Evolutionary conservation across 768 basidiomycete genomes (phyloP).

Genomic region (Heimioporus sp.): DNA sequence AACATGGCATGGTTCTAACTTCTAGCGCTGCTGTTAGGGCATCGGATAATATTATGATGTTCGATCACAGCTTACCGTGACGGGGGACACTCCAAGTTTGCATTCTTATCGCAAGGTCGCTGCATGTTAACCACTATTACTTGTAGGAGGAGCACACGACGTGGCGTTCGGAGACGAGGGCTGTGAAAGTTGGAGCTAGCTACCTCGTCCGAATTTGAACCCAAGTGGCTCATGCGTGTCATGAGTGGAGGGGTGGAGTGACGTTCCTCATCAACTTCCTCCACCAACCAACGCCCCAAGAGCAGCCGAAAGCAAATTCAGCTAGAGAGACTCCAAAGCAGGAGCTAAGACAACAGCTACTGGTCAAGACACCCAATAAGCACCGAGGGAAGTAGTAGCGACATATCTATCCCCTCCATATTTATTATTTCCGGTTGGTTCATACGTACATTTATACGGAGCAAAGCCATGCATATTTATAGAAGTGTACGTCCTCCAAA

Average conservation of each 20-base stretch:
- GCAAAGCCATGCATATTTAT: too few species aligned
- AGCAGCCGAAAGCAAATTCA: conserved; percentile 2
- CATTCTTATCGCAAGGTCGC: background rate
- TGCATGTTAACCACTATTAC: background rate
- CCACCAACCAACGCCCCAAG: conserved; percentile 38
- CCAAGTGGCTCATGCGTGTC: conserved; percentile 71
- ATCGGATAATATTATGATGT: too few species aligned
- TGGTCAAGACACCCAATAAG: conserved; percentile 19
- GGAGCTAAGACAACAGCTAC: conserved; percentile 14
- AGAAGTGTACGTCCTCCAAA: too few species aligned
- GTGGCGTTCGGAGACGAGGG: background rate
- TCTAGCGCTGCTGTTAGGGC: too few species aligned
- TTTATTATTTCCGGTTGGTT: background rate
- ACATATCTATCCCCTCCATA: background rate
- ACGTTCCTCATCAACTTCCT: conserved; percentile 66
- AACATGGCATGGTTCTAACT: too few species aligned
- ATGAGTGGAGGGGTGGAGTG: conserved; percentile 61
- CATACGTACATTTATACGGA: too few species aligned
- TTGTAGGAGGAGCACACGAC: conserved; percentile 7
- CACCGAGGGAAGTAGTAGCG: conserved; percentile 28
- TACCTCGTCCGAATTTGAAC: conserved; percentile 49
- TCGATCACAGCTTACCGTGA: too few species aligned
- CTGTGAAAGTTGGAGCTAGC: conserved; percentile 32
- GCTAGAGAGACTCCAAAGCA: conserved; percentile 2
- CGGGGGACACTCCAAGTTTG: too few species aligned